These are phyloP conservation scores for Fusarium xylarioides DNA, from an alignment of 2,329 filamentous ascomycete species.

Conservation along the genomic window DNA sequence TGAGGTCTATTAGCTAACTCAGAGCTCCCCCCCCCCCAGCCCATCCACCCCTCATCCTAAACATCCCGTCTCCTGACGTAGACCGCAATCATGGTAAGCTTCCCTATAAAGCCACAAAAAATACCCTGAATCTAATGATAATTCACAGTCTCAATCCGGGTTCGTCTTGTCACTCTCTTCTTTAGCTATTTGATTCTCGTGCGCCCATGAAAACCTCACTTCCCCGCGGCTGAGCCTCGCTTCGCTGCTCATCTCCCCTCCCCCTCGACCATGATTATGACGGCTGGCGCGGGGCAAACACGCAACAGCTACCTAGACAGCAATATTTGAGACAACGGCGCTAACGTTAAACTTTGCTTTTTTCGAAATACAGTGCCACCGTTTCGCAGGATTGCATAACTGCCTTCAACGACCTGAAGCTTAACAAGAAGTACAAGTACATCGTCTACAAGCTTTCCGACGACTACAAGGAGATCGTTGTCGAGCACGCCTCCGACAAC, in stretches of 20 bases:
- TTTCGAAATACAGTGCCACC: conserved; percentile 65
- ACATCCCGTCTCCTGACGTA: conserved; percentile 43
- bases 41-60: conserved; percentile 41
- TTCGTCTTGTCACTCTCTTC: conserved; percentile 48
- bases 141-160: conserved; percentile 72
- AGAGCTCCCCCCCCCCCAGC: conserved; percentile 37
- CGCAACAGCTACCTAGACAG: conserved; percentile 13
- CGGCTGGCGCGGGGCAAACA: conserved; percentile 38
- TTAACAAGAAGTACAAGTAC: conserved; percentile 83
- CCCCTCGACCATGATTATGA: conserved; percentile 30
- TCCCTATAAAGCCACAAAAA: conserved; percentile 19
- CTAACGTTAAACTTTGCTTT: conserved; percentile 37
- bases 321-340: conserved; percentile 26
- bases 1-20: conserved; percentile 38
- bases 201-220: conserved; percentile 18
- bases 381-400: conserved; percentile 76
- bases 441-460: conserved; percentile 90
- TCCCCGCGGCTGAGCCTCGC: conserved; percentile 14
- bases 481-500: conserved; percentile 76
- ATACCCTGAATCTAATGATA: conserved; percentile 27
- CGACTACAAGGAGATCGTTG: conserved; percentile 82
- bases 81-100: conserved; percentile 55
- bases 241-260: conserved; percentile 18
- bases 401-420: conserved; percentile 84
- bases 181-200: conserved; percentile 11